Evolutionary conservation across 257 asterid genomes (phyloP).

Genomic region (Capsicum rhomboideum): DNA sequence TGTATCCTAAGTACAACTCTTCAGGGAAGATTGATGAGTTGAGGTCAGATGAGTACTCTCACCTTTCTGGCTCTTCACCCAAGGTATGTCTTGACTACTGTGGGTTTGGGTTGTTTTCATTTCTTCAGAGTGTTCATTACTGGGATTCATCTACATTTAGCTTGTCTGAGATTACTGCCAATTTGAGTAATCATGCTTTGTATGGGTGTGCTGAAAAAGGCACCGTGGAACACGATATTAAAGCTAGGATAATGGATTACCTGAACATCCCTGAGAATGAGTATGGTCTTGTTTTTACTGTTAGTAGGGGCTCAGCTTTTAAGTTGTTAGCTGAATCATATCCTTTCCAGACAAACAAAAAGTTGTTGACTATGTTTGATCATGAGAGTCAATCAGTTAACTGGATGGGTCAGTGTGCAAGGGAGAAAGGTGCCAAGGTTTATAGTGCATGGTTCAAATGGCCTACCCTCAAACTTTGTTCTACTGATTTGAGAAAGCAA

Average conservation of each 20-base stretch:
- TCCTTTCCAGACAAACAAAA: constrained; percentile 93
- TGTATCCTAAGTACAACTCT: constrained; percentile 83
- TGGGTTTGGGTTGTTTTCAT: constrained; percentile 95
- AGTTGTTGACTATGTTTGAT: constrained; percentile 91
- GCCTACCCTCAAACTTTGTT: constrained; percentile 94
- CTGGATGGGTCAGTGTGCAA: constrained; percentile 97
- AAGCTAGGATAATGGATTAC: constrained; percentile 85
- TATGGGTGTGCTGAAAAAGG: constrained; percentile 92
- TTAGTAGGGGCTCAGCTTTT: constrained; percentile 97
- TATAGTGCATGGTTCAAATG: constrained; percentile 96
- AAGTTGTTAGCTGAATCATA: constrained; percentile 86
- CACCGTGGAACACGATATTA: constrained; percentile 78
- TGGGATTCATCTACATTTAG: constrained; percentile 97
- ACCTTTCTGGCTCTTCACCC: constrained; percentile 47
- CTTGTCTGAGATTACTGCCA: constrained; percentile 92
- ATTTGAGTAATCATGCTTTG: constrained; percentile 93
- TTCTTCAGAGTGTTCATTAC: constrained; percentile 83
- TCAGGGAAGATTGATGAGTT: constrained; percentile 89
- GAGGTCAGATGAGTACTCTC: constrained; percentile 81
- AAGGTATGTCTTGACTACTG: constrained; percentile 97
- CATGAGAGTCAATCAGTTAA: constrained; percentile 95
- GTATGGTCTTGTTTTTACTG: constrained; percentile 95
- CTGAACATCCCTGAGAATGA: constrained; percentile 93
- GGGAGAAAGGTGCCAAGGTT: constrained; percentile 94
- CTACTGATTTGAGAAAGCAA: constrained; percentile 89